A percentile compares a stretch with the other conserved stretches of the same genome.
phyloP scores from a whole-genome alignment of 495 filamentous ascomycete species.

The Talaromyces adpressus region DNA sequence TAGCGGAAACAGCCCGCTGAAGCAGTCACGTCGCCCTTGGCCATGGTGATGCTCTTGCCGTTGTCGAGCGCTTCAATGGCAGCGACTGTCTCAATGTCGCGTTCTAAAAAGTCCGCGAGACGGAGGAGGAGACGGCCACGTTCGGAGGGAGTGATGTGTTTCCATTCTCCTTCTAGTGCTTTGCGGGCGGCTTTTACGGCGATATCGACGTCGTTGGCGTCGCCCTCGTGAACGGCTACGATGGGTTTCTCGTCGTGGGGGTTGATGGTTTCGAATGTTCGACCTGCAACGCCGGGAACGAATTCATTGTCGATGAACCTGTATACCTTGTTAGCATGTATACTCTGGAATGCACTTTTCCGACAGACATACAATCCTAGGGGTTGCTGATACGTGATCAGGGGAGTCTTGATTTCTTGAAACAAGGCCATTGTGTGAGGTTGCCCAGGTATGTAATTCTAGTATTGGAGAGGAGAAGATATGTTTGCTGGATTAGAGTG shows the following conservation, averaged over 20 bases:
- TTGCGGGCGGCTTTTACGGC: slow-evolving; percentile 85
- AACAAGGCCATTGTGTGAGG: slow-evolving; percentile 1
- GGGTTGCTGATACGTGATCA: slow-evolving; percentile 4
- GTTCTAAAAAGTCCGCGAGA: slow-evolving; percentile 79
- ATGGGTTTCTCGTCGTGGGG: slow-evolving; percentile 62
- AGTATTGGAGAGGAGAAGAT: not conserved
- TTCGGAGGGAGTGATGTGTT: slow-evolving; percentile 62
- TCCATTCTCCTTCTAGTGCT: slow-evolving; percentile 79
- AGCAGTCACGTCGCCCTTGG: slow-evolving; percentile 66
- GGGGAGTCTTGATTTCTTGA: slow-evolving; percentile 6
- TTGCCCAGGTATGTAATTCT: not conserved
- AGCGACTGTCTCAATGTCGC: slow-evolving; percentile 70
- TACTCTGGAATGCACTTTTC: not conserved
- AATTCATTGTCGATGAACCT: slow-evolving; percentile 86
- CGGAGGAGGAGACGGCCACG: slow-evolving; percentile 70
- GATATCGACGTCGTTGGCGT: slow-evolving; percentile 78
- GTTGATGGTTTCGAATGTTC: slow-evolving; percentile 69
- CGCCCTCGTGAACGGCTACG: slow-evolving; percentile 75
- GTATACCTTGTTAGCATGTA: not conserved
- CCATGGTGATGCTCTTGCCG: slow-evolving; percentile 81
- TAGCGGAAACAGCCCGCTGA: slow-evolving; percentile 65
- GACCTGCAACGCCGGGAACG: slow-evolving; percentile 63
- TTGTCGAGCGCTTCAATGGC: slow-evolving; percentile 91
- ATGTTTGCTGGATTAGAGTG: not conserved
- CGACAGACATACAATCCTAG: slow-evolving; percentile 6